phyloP scores from a whole-genome alignment of 352 stramenopile genomes.

The Blastocystis sp. region DNA sequence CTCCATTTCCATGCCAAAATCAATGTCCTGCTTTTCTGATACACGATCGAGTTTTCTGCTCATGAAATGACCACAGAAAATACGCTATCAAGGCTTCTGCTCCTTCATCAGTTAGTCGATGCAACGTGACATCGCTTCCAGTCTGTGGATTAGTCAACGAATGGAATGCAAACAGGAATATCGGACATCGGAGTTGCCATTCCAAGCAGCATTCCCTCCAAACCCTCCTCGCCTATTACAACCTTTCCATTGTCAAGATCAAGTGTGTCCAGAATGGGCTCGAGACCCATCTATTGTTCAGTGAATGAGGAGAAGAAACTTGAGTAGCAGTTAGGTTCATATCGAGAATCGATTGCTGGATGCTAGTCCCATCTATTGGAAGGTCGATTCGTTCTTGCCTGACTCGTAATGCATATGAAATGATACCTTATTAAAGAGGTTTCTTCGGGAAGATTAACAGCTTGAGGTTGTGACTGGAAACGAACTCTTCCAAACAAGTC shows the following conservation, averaged over 20 bases:
- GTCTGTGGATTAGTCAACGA: background rate
- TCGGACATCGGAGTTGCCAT: conserved; percentile 49
- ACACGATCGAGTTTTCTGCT: background rate
- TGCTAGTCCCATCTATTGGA: background rate
- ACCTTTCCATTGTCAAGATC: background rate
- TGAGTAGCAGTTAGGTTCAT: conserved; percentile 20
- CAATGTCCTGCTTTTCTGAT: background rate
- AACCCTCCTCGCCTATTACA: background rate
- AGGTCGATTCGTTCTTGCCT: conserved; percentile 32
- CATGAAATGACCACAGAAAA: background rate
- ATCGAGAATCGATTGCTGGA: background rate
- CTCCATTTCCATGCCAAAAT: no score
- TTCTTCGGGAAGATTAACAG: conserved; percentile 42
- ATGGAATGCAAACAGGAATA: background rate
- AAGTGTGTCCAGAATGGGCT: conserved; percentile 21
- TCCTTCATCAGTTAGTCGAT: background rate
- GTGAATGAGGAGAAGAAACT: background rate
- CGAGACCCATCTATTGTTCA: background rate
- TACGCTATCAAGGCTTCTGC: background rate
- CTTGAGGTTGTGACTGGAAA: conserved; percentile 44
- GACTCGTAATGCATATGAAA: background rate
- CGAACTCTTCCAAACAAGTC: conserved; percentile 33
- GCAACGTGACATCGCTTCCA: background rate
- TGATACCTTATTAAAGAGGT: background rate
- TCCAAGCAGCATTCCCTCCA: background rate